Evolutionary conservation across 2,329 filamentous ascomycete species (phyloP), one percentile per base, ranked within the genome.

Genomic region (Magnaporthiopsis incrustans): DNA sequence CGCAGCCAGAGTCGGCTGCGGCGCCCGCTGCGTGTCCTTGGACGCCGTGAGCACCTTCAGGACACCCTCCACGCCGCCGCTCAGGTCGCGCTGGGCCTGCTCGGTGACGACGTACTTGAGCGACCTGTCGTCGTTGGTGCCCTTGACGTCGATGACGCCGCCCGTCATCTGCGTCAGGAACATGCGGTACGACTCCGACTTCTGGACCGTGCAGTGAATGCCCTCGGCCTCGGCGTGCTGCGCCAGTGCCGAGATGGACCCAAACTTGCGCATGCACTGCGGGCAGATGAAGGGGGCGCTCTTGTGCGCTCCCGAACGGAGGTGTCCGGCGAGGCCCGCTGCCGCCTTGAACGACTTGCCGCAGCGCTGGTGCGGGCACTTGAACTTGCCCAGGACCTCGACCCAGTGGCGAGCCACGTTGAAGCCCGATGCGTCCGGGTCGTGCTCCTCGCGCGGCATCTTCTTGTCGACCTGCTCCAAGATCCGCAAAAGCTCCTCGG

Each of bases 301-400:
- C 57, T 69, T 68, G 68, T 85, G 83, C 2, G 71, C 72, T 0
- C 73, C 66, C 2, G 79, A 80, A 12, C 69, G 72, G 30, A 86
- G 76, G 68, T 86, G 84, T 0, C 32, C 59, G 1, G 77, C 64
- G 7, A 84, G 68, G 0, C 64, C 74, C 0, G 53, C 44, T 0
- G 69, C 65, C 0, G 65, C 72, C 53, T 74, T 73, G 70, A 79
- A 81, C 2, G 73, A 73, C 65, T 80, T 80, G 1, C 79, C 82
- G 79, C 86, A 89, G 3, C 71, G 68, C 1, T 68, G 67, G 64
- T 82, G 78, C 0, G 85, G 86, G 64, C 86, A 89, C 63, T 73
- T 76, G 73, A 79, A 89, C 61, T 74, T 77, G 59, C 74, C 70
- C 1, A 77, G 73, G 35, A 78, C 71, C 0, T 72, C 63, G 57